Conservation (phyloP, 192 early-diverging fungal species). For the Polychytrium aggregatum region DNA sequence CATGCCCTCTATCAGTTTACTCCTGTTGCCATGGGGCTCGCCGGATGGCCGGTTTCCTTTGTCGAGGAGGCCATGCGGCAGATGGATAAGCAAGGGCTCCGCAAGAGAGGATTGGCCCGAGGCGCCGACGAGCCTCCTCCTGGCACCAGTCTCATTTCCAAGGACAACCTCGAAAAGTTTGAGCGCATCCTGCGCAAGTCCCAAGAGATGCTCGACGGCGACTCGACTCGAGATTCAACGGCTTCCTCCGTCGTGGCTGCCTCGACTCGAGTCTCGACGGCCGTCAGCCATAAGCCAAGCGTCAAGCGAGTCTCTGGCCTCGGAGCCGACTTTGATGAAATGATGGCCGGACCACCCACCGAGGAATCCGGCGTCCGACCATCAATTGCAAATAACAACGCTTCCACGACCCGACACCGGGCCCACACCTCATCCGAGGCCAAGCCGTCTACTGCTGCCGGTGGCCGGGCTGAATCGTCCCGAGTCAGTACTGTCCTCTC, state of each 20-base stretch:
- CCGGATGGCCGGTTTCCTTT: slow-evolving; percentile 16
- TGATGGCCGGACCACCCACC: too few relatives aligned
- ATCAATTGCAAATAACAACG: too few relatives aligned
- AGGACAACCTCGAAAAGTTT: slow-evolving; percentile 7
- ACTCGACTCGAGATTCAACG: too few relatives aligned
- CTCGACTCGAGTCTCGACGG: too few relatives aligned
- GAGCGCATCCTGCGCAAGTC: slow-evolving; percentile 10
- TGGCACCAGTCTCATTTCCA: slow-evolving; percentile 3
- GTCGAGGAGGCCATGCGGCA: slow-evolving; percentile 2
- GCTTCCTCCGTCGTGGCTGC: too few relatives aligned
- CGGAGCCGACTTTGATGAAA: too few relatives aligned
- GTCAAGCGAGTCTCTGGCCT: too few relatives aligned
- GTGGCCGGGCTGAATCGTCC: not conserved
- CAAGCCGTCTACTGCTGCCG: not conserved
- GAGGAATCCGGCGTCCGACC: too few relatives aligned
- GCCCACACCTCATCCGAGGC: not conserved
- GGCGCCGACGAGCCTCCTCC: slow-evolving; percentile 1
- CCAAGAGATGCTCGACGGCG: slow-evolving; percentile 1
- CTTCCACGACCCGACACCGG: slow-evolving; percentile 11
- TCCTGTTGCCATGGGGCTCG: slow-evolving; percentile 3
- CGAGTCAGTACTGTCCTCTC: not conserved
- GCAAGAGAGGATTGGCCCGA: not conserved
- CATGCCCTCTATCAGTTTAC: slow-evolving; percentile 23
- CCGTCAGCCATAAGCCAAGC: too few relatives aligned
- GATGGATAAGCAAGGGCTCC: slow-evolving; percentile 1